Base-by-base conservation (phyloP, 495 filamentous ascomycete species). In the Parathielavia appendiculata region DNA sequence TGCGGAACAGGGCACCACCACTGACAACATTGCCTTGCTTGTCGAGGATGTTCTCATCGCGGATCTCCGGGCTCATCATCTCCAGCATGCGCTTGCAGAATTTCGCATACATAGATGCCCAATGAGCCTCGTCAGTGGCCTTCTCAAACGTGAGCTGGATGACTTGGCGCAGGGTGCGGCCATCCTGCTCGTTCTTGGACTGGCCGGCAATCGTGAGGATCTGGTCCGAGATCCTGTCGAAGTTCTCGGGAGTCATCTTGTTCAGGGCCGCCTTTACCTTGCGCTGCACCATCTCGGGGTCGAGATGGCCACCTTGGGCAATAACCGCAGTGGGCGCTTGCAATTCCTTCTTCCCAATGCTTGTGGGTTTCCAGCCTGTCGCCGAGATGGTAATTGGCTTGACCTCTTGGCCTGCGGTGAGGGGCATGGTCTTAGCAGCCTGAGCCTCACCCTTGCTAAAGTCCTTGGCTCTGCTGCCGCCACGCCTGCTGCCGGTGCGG, bases 171-270 rank as follows among this genome's bases (percentile, higher is more conserved):
- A 99, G 80, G 2, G 95, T 97, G 17, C 93, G 87, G 39, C 93
- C 93, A 69, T 99, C 95, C 7, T 81, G 81, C 78, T 99, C 93
- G 66, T 92, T 86, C 80, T 95, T 96, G 35, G 93, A 97, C 68
- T 99, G 93, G 11, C 82, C 86, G 36, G 92, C 90, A 65, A 99
- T 97, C 39, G 86, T 82, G 26, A 97, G 81, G 54, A 99, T 96
- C 72, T 97, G 91, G 51, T 89, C 86, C 19, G 93, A 79, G 58
- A 99, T 96, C 78, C 87, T 90, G 64, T 97, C 91, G 70, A 99
- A 99, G 66, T 97, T 97, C 75, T 97, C 93, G 1, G 93, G 93
- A 0, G 93, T 97, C 95, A 99, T 97, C 86, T 97, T 97, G 83
- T 99, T 97, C 64, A 99, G 77, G 48, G 88, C 88, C 54, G 90